These are phyloP conservation scores for Hansenula anomala DNA, from an alignment of 1,139 yeast species.

Conservation along the genomic window DNA sequence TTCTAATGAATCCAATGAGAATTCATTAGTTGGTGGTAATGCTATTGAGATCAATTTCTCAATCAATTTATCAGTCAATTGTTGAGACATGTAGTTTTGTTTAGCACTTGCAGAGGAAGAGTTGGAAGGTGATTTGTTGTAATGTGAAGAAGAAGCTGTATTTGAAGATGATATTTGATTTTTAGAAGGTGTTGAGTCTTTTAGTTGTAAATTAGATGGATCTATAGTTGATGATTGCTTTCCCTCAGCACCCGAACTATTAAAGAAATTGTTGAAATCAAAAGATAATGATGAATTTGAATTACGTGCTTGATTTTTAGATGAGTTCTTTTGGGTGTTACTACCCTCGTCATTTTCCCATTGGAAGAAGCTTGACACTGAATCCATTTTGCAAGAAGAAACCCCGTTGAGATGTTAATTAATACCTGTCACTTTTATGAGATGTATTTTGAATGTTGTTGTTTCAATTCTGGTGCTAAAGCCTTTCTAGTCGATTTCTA, in stretches of 20 bases:
- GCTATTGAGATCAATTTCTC: conserved; percentile 69
- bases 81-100: conserved; percentile 18
- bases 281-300: background rate
- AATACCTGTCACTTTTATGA: too few species aligned
- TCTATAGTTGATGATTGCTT: background rate
- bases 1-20: conserved; percentile 31
- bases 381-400: conserved; percentile 2
- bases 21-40: conserved; percentile 54
- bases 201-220: background rate
- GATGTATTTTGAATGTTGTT: too few species aligned
- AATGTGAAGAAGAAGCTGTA: too few species aligned
- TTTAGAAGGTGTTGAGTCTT: background rate
- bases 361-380: conserved; percentile 5
- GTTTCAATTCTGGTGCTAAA: too few species aligned
- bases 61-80: conserved; percentile 62
- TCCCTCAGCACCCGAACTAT: background rate
- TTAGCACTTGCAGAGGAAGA: background rate
- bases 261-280: conserved; percentile 1
- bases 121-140: background rate
- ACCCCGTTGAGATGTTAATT: background rate
- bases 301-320: too few species aligned
- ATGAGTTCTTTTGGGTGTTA: background rate
- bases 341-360: conserved; percentile 2
- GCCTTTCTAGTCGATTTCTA: too few species aligned
- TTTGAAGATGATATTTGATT: too few species aligned